These are phyloP conservation scores for Nicotiana obtusifolia DNA, from an alignment of 257 asterid species.

Conservation along the genomic window DNA sequence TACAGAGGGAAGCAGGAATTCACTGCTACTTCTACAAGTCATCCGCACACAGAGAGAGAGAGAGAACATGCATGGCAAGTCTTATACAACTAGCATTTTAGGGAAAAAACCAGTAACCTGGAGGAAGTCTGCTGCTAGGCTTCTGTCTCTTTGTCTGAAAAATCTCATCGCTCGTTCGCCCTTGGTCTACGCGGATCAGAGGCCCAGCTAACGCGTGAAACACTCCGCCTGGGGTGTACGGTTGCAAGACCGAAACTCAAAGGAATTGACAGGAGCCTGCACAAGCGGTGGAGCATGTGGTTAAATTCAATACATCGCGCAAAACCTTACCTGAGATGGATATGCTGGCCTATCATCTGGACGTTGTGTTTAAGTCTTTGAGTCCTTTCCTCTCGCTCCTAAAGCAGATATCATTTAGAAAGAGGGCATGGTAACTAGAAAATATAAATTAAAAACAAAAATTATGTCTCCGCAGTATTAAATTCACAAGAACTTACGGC, in stretches of 20 bases:
- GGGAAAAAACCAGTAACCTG: conserved; percentile 42
- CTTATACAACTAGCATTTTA: background rate
- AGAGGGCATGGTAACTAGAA: background rate
- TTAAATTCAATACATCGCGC: no score
- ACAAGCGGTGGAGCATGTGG: no score
- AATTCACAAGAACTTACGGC: background rate
- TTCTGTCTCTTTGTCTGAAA: conserved; percentile 56
- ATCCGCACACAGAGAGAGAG: background rate
- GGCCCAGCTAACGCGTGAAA: no score
- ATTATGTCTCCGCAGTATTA: background rate
- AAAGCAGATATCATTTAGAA: conserved; percentile 17
- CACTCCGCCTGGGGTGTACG: no score
- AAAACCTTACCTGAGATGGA: conserved; percentile 27
- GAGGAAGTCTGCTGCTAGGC: conserved; percentile 62
- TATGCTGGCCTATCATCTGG: conserved; percentile 58
- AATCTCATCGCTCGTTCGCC: conserved; percentile 36
- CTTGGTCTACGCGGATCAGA: no score
- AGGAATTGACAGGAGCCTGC: no score
- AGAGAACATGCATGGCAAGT: background rate
- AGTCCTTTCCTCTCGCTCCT: conserved; percentile 92
- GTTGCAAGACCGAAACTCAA: no score
- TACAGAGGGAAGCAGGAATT: background rate
- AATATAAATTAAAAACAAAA: no score
- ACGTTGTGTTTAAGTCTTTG: conserved; percentile 49
- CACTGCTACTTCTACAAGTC: background rate